Percentiles rank a stretch among this genome's conserved stretches.
These are phyloP conservation scores for Kwoniella newhampshirensis DNA, from an alignment of 768 basidiomycete genomes.

Conservation along the genomic window DNA sequence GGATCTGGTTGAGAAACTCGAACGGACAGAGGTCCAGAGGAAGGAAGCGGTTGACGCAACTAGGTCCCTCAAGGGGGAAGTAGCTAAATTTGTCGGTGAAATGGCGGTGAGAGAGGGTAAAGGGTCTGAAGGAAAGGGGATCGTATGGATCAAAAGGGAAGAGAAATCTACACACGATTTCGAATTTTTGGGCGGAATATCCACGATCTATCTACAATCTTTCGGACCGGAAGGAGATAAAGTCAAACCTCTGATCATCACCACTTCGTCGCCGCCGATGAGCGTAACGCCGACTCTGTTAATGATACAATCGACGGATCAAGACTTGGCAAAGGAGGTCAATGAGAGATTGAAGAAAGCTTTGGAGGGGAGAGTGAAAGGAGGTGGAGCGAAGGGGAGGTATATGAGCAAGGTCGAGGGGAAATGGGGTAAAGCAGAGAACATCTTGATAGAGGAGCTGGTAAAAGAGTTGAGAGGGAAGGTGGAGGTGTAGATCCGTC, in stretches of 20 bases:
- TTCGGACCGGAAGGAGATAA: not conserved
- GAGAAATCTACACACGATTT: conserved; percentile 49
- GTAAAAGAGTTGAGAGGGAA: conserved; percentile 8
- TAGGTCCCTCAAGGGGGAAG: conserved; percentile 25
- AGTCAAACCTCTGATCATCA: not conserved
- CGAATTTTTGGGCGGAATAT: conserved; percentile 36
- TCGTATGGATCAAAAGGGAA: conserved; percentile 28
- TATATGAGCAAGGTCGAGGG: conserved; percentile 50
- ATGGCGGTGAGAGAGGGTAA: conserved; percentile 2
- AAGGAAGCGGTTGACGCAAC: conserved; percentile 21
- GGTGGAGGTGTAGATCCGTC: not conserved
- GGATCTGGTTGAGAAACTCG: conserved; percentile 67
- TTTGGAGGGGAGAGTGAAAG: conserved; percentile 44
- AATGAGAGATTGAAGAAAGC: conserved; percentile 37
- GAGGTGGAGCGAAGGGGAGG: conserved; percentile 51
- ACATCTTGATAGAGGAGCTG: conserved; percentile 14
- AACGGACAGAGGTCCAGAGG: conserved; percentile 57
- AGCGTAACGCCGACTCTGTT: conserved; percentile 23
- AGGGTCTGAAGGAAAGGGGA: conserved; percentile 8
- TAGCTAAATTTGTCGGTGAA: conserved; percentile 25
- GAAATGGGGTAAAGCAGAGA: conserved; percentile 43
- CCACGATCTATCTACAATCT: conserved; percentile 1
- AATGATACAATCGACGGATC: conserved; percentile 34
- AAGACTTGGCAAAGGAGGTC: conserved; percentile 38
- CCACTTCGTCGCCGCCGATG: conserved; percentile 3